Base-by-base conservation (phyloP, 345 rosid genomes). In the Syzygium aromaticum region DNA sequence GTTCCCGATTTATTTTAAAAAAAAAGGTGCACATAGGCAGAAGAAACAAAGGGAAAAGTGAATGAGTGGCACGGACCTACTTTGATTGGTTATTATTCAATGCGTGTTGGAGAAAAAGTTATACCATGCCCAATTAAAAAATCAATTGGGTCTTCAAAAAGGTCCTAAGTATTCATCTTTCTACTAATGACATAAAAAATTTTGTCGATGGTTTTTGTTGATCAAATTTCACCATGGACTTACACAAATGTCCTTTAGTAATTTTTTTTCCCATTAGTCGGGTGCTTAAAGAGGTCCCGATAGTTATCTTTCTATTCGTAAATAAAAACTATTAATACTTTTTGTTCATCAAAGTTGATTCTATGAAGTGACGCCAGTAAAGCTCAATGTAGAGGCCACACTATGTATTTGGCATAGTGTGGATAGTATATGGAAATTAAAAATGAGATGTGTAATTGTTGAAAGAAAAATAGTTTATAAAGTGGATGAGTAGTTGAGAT, bases 141-240 rank as follows among this genome's bases (percentile, higher is more conserved):
- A 17, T 17, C 22, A 30, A 30, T 8, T 0, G 0, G 12, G 6
- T 3, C 1, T 30, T 16, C 43, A 2, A 16, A 67, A 0, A 8
- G 6, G 8, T 67, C 17, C 33, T 8, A 2, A 0, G n/a, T 61
- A 14, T 8, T 13, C 73, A 61, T 14, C 19, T 16, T 8, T 67
- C 12, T 17, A 1, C 8, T 30, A 22, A 17, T 67, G 25, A 5
- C 3, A 33, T 9, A 17, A 33, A 67, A 17, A 1, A 8, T 16
- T 16, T 73, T 33, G 14, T 33, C 7, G 5, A 19, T 19, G 49
- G 7, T 8, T 22, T 33, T 73, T 21, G 80, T 33, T 33, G 2
- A 73, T 73, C 25, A 4, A 33, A 9, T 33, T 19, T 73, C 6
- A 0, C 38, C 2, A 67, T 16, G 46, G 7, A 8, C 46, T 17